A percentile compares a stretch with the other conserved stretches of the same genome.
Conservation (phyloP, 805 yeast species). For the Kazachstania kunashirensis region DNA sequence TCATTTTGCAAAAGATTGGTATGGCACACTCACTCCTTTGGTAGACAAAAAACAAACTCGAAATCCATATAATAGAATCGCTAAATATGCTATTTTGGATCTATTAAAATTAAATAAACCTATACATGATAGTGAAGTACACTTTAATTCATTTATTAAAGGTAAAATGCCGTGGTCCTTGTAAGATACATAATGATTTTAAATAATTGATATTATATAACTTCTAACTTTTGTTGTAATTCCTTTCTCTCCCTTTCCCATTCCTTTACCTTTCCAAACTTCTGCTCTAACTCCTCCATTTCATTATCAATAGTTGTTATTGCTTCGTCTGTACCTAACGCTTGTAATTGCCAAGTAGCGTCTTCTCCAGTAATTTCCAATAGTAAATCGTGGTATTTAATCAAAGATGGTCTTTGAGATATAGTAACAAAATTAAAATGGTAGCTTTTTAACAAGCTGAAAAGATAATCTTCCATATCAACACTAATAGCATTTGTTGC, state of each 20-base stretch:
- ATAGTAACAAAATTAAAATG: conserved; percentile 72
- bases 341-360: conserved; percentile 52
- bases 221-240: conserved; percentile 35
- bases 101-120: conserved; percentile 8
- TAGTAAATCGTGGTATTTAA: conserved; percentile 74
- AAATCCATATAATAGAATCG: conserved; percentile 44
- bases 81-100: conserved; percentile 28
- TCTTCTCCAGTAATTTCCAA: conserved; percentile 56
- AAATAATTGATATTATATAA: conserved; percentile 17
- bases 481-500: conserved; percentile 89
- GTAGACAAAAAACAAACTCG: conserved; percentile 41
- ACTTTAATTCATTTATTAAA: conserved; percentile 14
- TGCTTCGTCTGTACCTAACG: conserved; percentile 56
- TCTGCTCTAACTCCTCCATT: conserved; percentile 53
- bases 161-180: conserved; percentile 28
- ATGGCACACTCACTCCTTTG: conserved; percentile 41
- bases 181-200: not conserved
- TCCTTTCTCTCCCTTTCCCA: conserved; percentile 54
- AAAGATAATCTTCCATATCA: conserved; percentile 80
- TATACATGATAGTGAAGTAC: conserved; percentile 11
- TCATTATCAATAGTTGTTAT: conserved; percentile 65
- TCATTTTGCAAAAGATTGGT: conserved; percentile 47
- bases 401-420: conserved; percentile 71
- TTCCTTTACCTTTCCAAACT: conserved; percentile 47
- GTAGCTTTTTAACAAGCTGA: conserved; percentile 60